phyloP scores from a whole-genome alignment of 2,329 filamentous ascomycete species.

The Aspergillus caelatus region DNA sequence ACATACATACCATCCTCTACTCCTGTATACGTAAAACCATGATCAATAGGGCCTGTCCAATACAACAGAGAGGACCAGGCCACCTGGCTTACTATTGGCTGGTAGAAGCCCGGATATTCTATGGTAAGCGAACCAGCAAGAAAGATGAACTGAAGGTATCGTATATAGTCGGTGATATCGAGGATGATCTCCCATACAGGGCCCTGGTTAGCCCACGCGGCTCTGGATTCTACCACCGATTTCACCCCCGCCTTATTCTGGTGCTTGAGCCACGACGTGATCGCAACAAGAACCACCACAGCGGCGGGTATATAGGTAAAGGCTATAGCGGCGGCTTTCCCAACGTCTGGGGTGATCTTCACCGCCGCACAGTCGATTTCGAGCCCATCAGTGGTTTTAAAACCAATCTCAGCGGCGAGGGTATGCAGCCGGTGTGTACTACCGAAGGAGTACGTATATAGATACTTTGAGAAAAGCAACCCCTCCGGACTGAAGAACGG shows the following conservation, averaged over 20 bases:
- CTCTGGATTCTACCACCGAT: neutral
- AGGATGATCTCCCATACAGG: neutral
- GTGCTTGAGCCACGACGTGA: slow-evolving; percentile 1
- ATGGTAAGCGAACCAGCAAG: slow-evolving; percentile 9
- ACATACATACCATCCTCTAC: slow-evolving; percentile 12
- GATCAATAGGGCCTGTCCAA: slow-evolving; percentile 5
- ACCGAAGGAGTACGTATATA: slow-evolving; percentile 7
- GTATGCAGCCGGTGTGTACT: slow-evolving; percentile 7
- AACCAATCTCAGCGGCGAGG: slow-evolving; percentile 4
- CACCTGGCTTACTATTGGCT: slow-evolving; percentile 11
- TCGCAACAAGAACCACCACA: slow-evolving; percentile 1
- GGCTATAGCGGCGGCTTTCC: neutral
- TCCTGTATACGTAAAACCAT: slow-evolving; percentile 8
- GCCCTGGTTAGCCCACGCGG: neutral
- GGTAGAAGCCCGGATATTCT: slow-evolving; percentile 14
- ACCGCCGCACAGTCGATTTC: slow-evolving; percentile 6
- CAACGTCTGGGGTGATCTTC: slow-evolving; percentile 11
- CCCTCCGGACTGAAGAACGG: slow-evolving; percentile 1
- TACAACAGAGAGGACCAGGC: slow-evolving; percentile 10
- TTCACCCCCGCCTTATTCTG: neutral
- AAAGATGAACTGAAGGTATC: slow-evolving; percentile 14
- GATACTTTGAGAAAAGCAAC: slow-evolving; percentile 1
- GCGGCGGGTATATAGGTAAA: slow-evolving; percentile 1
- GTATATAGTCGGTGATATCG: slow-evolving; percentile 4
- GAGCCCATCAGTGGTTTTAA: neutral